Conservation (phyloP, 129 eudicot species). For the Artemisia tridentata region DNA sequence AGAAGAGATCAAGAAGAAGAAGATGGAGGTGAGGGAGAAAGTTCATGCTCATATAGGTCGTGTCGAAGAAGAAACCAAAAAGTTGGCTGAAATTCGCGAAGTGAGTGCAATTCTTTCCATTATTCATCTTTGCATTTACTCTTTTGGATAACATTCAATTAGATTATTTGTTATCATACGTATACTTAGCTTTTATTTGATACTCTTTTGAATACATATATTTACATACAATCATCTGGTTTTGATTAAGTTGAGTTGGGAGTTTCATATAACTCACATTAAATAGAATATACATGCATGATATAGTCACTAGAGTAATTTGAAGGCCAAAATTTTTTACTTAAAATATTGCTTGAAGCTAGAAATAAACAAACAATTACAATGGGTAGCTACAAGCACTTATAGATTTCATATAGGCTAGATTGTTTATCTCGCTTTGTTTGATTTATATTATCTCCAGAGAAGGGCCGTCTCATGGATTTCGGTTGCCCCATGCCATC, state of each 20-base stretch:
- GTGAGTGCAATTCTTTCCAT: constrained; percentile 38
- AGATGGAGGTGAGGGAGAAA: constrained; percentile 63
- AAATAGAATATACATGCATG: neutral
- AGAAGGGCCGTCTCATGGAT: no score
- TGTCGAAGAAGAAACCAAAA: constrained; percentile 80
- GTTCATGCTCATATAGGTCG: constrained; percentile 84
- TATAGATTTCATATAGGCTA: no score
- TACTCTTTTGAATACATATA: neutral
- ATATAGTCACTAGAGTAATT: neutral
- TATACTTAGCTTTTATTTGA: neutral
- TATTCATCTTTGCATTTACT: neutral
- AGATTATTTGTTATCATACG: neutral
- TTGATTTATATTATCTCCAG: no score
- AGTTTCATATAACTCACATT: neutral
- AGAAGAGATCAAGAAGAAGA: constrained; percentile 90
- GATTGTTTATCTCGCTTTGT: no score
- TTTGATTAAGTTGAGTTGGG: neutral
- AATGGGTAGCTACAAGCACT: no score
- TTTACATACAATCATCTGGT: neutral
- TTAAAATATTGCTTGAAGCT: no score
- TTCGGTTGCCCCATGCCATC: no score
- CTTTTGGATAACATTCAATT: neutral
- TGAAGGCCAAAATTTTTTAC: no score
- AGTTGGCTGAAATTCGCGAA: constrained; percentile 62
- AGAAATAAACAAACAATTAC: no score